Base-by-base conservation (phyloP, 2,329 filamentous ascomycete species). In the Macroventuria anomochaeta region DNA sequence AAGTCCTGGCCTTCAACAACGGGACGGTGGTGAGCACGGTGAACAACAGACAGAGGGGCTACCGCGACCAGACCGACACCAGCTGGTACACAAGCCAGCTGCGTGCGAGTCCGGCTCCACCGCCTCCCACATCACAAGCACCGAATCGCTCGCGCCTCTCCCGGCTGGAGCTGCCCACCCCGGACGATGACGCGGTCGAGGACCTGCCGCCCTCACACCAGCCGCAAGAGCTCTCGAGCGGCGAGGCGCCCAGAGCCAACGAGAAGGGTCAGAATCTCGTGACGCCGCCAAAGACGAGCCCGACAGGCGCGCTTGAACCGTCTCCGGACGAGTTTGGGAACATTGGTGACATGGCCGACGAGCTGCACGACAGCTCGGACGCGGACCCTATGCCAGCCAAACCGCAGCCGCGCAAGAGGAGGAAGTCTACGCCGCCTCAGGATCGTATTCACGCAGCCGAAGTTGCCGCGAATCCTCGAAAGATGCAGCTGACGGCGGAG, bases 71-170 rank as follows among this genome's bases (percentile, higher is more conserved):
- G 73, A 91, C 87, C 1, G 86, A 90, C 37, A 82, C 81, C 29
- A 95, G 91, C 75, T 96, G 91, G 82, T 96, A 97, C 68, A 88
- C 86, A 0, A 84, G 79, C 49, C 89, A 95, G 63, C 75, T 96
- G 15, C 84, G 80, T 37, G 59, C 57, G 17, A 68, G 56, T 25
- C 68, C 65, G 43, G 21, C 59, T n/a, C 57, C 32, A 5, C 52
- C 32, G 6, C 52, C 65, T 23, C 64, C 73, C 66, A 44, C 65
- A 71, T 46, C 70, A 6, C 64, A 67, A 5, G 62, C 58, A 11
- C 62, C 66, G 1, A 67, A 46, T 23, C 61, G 55, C 23, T 63
- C 67, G 8, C 63, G 60, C 13, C 70, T 71, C 43, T 59, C 67
- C 0, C 61, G 46, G 20, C 65, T 67, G 42, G 58, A 57, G 25